Base-by-base conservation (phyloP, 164 flowering plant genomes). In the Stephania yunnanensis region DNA sequence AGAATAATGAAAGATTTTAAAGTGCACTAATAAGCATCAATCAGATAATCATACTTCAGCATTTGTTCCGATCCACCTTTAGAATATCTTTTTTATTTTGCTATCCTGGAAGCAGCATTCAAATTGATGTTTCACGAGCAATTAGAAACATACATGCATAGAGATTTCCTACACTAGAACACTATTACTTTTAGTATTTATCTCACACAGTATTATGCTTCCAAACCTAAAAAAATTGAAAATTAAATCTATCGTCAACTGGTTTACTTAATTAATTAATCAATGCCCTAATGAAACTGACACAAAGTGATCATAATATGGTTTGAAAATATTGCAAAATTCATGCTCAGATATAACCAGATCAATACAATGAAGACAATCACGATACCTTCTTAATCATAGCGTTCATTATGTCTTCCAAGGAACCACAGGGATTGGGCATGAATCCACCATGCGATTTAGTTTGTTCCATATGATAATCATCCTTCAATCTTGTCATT, bases 391-490 rank as follows among this genome's bases (percentile, higher is more conserved):
- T 82, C 81, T 83, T 87, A 76, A 87, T 77, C 80, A 86, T 80
- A 11, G 87, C 80, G 69, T 75, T 79, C 78, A 85, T 83, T 22
- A 89, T 58, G 78, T 91, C 95, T 70, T 88, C 95, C 80, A 89
- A 85, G 15, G 90, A 83, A 20, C 86, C 86, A 73, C 78, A 75
- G 68, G 36, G 78, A 78, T 78, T 81, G 36, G 81, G 73, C 46
- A 68, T 20, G 71, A 75, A 80, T 75, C 79, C 79, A 68, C 79
- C 77, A 44, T 83, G 87, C 2, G 77, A 63, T 82, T 81, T 85
- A 69, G 80, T 77, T 64, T 79, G 86, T 48, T 75, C 84, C 72
- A 77, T 13, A 8, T 72, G 68, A 73, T 75, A 81, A 50, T 79
- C 87, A 70, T 78, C 87, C 68, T 82, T 84, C 74, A 77, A 22